These are phyloP conservation scores for Podila minutissima DNA, from an alignment of 192 early-diverging fungal species.

Conservation along the genomic window DNA sequence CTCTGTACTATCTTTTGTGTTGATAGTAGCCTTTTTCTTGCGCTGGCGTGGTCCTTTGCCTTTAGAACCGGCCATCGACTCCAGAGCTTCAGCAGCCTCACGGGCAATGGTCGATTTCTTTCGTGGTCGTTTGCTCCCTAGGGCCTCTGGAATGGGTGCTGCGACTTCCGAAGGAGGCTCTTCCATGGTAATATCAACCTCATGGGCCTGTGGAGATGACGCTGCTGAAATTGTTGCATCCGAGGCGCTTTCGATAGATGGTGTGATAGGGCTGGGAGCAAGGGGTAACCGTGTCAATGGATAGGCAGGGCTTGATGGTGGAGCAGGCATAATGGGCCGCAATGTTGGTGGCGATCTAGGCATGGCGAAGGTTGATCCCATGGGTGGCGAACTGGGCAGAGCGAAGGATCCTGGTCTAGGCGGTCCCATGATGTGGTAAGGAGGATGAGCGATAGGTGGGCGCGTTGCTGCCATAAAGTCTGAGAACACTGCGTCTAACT, in stretches of 20 bases:
- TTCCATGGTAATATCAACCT: background rate
- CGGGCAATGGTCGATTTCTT: background rate
- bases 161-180: background rate
- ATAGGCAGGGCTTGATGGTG: background rate
- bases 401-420: background rate
- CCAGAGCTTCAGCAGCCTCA: too few species aligned
- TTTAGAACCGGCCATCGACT: background rate
- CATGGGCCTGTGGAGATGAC: too few species aligned
- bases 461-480: slow-evolving; percentile 16
- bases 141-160: background rate
- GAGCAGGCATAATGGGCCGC: background rate
- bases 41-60: slow-evolving; percentile 1
- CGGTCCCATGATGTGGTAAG: background rate
- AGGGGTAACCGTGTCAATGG: too few species aligned
- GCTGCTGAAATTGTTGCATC: too few species aligned
- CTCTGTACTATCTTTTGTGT: too few species aligned
- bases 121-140: background rate
- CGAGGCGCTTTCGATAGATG: too few species aligned
- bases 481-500: slow-evolving; percentile 21
- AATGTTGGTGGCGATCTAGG: slow-evolving; percentile 1
- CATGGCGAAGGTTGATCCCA: background rate
- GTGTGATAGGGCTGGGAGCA: too few species aligned
- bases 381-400: background rate
- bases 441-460: background rate
- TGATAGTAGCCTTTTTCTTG: too few species aligned